Base-by-base conservation (phyloP, 2,329 filamentous ascomycete species). In the Setomelanomma holmii region DNA sequence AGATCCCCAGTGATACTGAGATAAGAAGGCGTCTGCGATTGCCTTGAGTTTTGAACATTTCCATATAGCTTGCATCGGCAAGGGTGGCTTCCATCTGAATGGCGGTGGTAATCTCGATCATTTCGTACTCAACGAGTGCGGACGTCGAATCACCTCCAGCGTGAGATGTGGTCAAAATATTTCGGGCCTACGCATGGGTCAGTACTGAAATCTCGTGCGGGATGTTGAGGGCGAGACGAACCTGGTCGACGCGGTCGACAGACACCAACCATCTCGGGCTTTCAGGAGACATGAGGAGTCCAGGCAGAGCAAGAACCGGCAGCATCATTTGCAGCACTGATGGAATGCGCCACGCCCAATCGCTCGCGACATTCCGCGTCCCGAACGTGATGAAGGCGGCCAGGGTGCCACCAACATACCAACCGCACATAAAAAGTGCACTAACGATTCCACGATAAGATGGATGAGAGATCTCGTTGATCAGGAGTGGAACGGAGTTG, bases 371-470 rank as follows among this genome's bases (percentile, higher is more conserved):
- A 21, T 60, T 60, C 19, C 73, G 75, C 5, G 80, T 82, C 16
- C 78, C 77, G 35, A 81, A 76, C 2, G 77, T 78, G n/a, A 81
- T 75, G 27, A 73, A 75, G 1, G 79, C 78, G 0, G 80, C 50
- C 19, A 56, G 42, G 21, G 43, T 55, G 5, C 42, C 38, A 7
- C 82, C 81, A 53, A 83, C 43, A 34, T 75, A 76, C 62, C 66
- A 76, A 1, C 70, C 68, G 20, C 63, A 70, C 57, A 71, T 76
- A 56, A 71, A 78, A 0, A 75, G 46, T 0, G 69, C 65, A 33
- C 62, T 76, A 5, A 68, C 49, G 2, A 73, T 64, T 17, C 66
- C 67, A 12, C 77, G 71, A 38, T 79, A 75, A 0, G 66, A 67
- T 1, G 76, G 76, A 38, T 78, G 75, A 0, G 76, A 73, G 21